Conservation (phyloP, 2,329 filamentous ascomycete species). For the Diatrype stigma region DNA sequence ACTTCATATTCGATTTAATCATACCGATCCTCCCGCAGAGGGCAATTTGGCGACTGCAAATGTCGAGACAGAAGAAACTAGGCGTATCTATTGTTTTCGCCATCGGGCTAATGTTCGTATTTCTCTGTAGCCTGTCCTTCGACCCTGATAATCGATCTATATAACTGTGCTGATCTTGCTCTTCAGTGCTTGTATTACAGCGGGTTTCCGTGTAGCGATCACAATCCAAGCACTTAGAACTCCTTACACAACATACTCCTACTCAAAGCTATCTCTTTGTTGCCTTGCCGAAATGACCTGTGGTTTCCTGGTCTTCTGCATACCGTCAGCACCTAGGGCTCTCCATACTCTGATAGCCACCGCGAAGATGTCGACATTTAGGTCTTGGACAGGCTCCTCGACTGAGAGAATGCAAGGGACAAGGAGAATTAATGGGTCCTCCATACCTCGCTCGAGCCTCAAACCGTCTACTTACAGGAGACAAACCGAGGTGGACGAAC, state of each 20-base stretch:
- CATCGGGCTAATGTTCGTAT: neutral
- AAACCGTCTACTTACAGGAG: no score
- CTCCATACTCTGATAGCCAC: neutral
- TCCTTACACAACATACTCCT: neutral
- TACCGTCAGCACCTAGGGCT: neutral
- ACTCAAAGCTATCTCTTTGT: neutral
- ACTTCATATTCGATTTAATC: slow-evolving; percentile 4
- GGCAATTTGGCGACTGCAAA: slow-evolving; percentile 11
- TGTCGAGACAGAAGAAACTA: slow-evolving; percentile 9
- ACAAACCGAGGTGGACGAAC: no score
- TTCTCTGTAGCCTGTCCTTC: neutral
- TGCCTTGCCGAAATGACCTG: neutral
- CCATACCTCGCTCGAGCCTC: no score
- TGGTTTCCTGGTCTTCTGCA: neutral
- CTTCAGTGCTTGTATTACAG: neutral
- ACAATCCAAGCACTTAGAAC: neutral
- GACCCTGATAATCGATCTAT: neutral
- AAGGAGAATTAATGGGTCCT: no score
- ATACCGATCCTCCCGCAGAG: slow-evolving; percentile 9
- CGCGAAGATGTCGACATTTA: no score
- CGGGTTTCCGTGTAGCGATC: neutral
- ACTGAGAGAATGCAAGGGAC: no score
- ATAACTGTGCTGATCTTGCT: neutral
- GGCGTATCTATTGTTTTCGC: slow-evolving; percentile 4
- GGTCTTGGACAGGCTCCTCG: no score